Percentiles rank a stretch among this genome's conserved stretches.
These are phyloP conservation scores for Starmerella bombi DNA, from an alignment of 805 yeast species.

Conservation along the genomic window DNA sequence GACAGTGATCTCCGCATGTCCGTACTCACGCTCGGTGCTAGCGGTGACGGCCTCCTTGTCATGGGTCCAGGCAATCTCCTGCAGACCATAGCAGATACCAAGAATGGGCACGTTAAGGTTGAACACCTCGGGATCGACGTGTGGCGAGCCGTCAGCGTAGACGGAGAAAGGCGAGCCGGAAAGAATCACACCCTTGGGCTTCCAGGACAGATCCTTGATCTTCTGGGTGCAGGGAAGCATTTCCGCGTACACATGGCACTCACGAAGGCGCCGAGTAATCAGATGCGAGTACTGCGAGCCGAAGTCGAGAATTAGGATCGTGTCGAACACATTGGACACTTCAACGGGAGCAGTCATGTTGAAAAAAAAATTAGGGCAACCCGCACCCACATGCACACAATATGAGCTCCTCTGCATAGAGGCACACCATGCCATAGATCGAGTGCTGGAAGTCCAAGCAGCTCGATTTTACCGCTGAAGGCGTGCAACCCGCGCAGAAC, in stretches of 20 bases:
- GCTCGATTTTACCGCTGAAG: too few relatives aligned
- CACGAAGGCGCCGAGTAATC: constrained; percentile 91
- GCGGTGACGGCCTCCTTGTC: constrained; percentile 78
- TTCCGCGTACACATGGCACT: constrained; percentile 95
- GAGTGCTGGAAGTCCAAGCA: too few relatives aligned
- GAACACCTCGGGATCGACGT: constrained; percentile 89
- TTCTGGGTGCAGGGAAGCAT: constrained; percentile 99
- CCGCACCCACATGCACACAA: too few relatives aligned
- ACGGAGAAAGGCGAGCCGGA: constrained; percentile 98
- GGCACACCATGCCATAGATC: too few relatives aligned
- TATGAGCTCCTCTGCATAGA: too few relatives aligned
- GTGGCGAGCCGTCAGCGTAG: constrained; percentile 90
- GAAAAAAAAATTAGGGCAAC: background rate
- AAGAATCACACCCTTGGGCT: constrained; percentile 88
- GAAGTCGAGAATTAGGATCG: constrained; percentile 91
- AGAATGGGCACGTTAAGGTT: constrained; percentile 83
- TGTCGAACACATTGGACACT: constrained; percentile 85
- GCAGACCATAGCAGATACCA: constrained; percentile 99
- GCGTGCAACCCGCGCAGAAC: too few relatives aligned
- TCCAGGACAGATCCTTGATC: constrained; percentile 81
- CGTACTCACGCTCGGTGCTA: constrained; percentile 96
- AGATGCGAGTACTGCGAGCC: constrained; percentile 97
- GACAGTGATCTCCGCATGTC: constrained; percentile 82
- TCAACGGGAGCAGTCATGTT: constrained; percentile 28
- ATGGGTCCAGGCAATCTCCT: constrained; percentile 89